Percentiles rank a stretch among this genome's conserved stretches.
Conservation (phyloP, 257 asterid genomes). For the Fraxinus americana region DNA sequence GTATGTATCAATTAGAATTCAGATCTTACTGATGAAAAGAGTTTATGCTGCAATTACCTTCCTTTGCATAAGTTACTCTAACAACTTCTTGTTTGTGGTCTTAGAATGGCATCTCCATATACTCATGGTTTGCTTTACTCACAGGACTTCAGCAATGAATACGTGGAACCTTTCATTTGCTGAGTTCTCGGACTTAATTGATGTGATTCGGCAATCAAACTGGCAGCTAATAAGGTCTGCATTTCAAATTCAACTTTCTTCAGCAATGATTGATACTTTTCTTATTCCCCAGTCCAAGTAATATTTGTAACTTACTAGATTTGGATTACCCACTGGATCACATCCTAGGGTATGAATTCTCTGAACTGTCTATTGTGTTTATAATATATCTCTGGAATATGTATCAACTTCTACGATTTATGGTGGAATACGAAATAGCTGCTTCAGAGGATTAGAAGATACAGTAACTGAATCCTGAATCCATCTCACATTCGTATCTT, state of each 20-base stretch:
- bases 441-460: conserved; percentile 5
- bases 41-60: conserved; percentile 19
- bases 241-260: conserved; percentile 15
- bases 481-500: conserved; percentile 8
- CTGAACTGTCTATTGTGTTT: background rate
- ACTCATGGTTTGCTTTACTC: conserved; percentile 22
- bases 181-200: conserved; percentile 80
- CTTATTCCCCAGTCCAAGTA: background rate
- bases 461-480: conserved; percentile 23
- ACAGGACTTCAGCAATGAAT: conserved; percentile 90
- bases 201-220: conserved; percentile 94
- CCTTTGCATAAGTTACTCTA: conserved; percentile 12
- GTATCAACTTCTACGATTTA: conserved; percentile 8
- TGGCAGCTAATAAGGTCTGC: conserved; percentile 84
- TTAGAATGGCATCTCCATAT: conserved; percentile 15
- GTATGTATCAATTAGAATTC: background rate
- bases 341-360: conserved; percentile 10
- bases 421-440: conserved; percentile 4
- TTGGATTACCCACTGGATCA: conserved; percentile 20
- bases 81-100: conserved; percentile 27
- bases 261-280: background rate
- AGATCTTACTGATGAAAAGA: conserved; percentile 21
- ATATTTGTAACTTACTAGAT: conserved; percentile 12
- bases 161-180: conserved; percentile 71
- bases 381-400: background rate